Conservation (phyloP, 176 grass and related monocot species). For the Poa pratensis region DNA sequence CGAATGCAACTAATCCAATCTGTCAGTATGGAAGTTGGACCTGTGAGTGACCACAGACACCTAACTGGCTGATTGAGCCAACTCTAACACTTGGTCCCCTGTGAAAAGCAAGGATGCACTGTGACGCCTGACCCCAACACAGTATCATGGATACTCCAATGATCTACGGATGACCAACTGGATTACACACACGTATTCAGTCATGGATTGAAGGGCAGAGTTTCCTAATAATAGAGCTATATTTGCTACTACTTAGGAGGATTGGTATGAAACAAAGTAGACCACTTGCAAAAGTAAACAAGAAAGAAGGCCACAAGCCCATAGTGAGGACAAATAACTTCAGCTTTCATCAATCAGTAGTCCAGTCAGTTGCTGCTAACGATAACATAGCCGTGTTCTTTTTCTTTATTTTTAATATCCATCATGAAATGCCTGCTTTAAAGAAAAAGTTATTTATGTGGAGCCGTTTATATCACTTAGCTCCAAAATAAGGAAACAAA, state of each 20-base stretch:
- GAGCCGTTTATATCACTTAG: background rate
- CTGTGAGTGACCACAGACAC: conserved; percentile 51
- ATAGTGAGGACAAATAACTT: background rate
- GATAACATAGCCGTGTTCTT: background rate
- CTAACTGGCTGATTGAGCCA: conserved; percentile 34
- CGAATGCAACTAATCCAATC: conserved; percentile 31
- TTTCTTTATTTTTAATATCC: background rate
- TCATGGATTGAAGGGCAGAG: background rate
- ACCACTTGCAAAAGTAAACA: conserved; percentile 29
- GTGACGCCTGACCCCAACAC: conserved; percentile 31
- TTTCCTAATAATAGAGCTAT: background rate
- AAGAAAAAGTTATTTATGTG: background rate
- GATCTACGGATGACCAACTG: background rate
- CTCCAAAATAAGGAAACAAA: background rate
- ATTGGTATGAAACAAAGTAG: background rate
- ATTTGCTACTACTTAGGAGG: conserved; percentile 32
- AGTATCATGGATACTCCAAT: conserved; percentile 19
- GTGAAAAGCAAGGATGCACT: conserved; percentile 6
- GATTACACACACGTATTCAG: background rate
- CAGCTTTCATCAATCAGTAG: background rate
- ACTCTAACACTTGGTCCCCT: conserved; percentile 42
- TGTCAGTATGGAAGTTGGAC: conserved; percentile 2
- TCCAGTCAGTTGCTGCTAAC: background rate
- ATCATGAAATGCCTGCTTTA: background rate
- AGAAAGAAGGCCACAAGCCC: background rate